A percentile compares a stretch with the other conserved stretches of the same genome.
phyloP scores from a whole-genome alignment of 805 yeast genomes.

The Yarrowia yakushimensis region DNA sequence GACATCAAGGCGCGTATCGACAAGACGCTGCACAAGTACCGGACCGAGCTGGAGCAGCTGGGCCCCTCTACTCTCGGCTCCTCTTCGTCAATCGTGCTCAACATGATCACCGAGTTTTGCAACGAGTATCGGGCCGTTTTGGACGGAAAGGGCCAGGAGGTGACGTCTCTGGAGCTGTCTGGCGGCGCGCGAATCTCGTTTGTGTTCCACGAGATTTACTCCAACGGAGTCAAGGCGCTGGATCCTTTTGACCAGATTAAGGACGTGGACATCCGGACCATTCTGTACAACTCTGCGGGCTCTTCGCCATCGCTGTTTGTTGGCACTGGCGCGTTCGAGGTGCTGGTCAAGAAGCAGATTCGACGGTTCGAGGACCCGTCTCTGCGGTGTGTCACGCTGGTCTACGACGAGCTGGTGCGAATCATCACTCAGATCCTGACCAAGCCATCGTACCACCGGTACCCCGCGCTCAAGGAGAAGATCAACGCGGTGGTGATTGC shows the following conservation, averaged over 20 bases:
- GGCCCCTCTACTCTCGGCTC: slow-evolving; percentile 63
- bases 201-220: slow-evolving; percentile 94
- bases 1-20: slow-evolving; percentile 91
- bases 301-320: slow-evolving; percentile 94
- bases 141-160: slow-evolving; percentile 89
- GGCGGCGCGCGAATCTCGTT: slow-evolving; percentile 98
- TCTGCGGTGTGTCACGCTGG: slow-evolving; percentile 79
- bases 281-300: slow-evolving; percentile 95
- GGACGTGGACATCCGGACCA: slow-evolving; percentile 93
- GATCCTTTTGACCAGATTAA: slow-evolving; percentile 97
- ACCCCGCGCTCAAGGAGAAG: slow-evolving; percentile 87
- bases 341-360: slow-evolving; percentile 86
- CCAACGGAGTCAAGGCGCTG: slow-evolving; percentile 84
- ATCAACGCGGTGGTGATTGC: slow-evolving; percentile 75
- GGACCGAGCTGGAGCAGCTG: slow-evolving; percentile 66
- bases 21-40: slow-evolving; percentile 77
- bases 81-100: slow-evolving; percentile 83
- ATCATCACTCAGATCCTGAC: slow-evolving; percentile 79
- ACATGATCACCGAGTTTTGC: slow-evolving; percentile 86
- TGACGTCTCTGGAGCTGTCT: slow-evolving; percentile 82
- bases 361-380: slow-evolving; percentile 93
- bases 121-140: slow-evolving; percentile 87
- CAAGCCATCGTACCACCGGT: slow-evolving; percentile 79
- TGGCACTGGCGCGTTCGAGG: slow-evolving; percentile 96
- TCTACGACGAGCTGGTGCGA: slow-evolving; percentile 91